A percentile compares a stretch with the other conserved stretches of the same genome.
Evolutionary conservation across 2,329 filamentous ascomycete genomes (phyloP).

Genomic region (Pseudocercospora fijiensis): DNA sequence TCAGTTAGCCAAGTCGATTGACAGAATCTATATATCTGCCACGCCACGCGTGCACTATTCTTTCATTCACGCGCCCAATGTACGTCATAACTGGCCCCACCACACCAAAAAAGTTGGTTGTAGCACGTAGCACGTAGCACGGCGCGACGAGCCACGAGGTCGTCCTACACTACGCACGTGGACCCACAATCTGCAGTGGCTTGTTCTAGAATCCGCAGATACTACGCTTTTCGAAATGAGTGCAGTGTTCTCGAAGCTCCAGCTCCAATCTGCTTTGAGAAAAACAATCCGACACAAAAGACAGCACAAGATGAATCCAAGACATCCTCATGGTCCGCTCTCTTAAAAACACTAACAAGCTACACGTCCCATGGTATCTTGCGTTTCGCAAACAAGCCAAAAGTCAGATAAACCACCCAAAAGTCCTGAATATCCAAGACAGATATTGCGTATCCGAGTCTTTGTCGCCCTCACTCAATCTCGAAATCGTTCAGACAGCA

Average conservation of each 20-base stretch:
- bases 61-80: too few species aligned
- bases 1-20: neutral
- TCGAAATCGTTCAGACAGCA: constrained; percentile 3
- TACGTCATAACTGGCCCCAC: neutral
- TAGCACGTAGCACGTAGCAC: too few species aligned
- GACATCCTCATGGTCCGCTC: neutral
- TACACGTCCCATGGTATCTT: neutral
- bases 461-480: neutral
- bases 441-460: too few species aligned
- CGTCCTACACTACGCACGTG: neutral
- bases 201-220: neutral
- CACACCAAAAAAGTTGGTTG: too few species aligned
- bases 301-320: too few species aligned
- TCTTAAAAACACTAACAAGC: neutral
- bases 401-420: constrained; percentile 1
- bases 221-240: neutral
- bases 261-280: neutral
- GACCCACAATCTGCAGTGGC: neutral
- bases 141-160: too few species aligned
- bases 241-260: neutral
- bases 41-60: neutral
- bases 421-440: neutral
- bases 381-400: neutral
- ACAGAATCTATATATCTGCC: neutral
- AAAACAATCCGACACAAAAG: neutral